Evolutionary conservation across 2,329 filamentous ascomycete species (phyloP), one percentile per base, ranked within the genome.

Genomic region (Aspergillus fijiensis): DNA sequence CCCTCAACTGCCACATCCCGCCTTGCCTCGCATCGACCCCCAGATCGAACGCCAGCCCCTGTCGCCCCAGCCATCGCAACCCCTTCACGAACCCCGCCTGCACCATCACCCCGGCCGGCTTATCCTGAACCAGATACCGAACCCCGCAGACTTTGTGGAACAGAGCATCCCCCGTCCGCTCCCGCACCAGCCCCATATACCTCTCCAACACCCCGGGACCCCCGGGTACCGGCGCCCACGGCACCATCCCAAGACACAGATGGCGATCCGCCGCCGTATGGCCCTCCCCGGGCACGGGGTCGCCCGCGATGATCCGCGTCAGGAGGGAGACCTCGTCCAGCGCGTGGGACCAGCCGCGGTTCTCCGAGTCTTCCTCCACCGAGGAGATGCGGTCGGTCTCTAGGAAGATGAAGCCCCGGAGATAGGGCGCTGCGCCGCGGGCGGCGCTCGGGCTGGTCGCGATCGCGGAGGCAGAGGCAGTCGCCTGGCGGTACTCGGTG

Each of bases 191-290:
- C 0, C 75, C 75, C 5, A 96, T 79, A 73, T 96, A 97, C 63
- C 77, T 75, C 63, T 84, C 78, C 71, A 97, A 76, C 0, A 81
- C 82, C 5, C 74, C 79, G 0, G 82, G 72, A 0, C 90, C 87
- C 48, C 86, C 85, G 10, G 89, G 85, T 52, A 97, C 72, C 0
- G 93, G 93, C n/a, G 92, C 92, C 91, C 91, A 97, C 1, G 91
- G 87, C 4, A 97, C 83, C 64, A 92, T 85, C 0, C 84, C 93
- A 2, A 88, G 79, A 67, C 91, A 87, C 21, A 88, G 77, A 25
- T 78, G 72, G 14, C 80, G 80, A 56, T 87, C 83, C 2, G 74
- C 73, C 45, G 77, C 61, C 1, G 71, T 70, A 74, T 90, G 86
- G 35, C 86, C 87, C 69, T 89, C 85, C 29, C 82, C 84, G 1